Conservation (phyloP, 352 stramenopile genomes). For the Aphanomyces stellatus region DNA sequence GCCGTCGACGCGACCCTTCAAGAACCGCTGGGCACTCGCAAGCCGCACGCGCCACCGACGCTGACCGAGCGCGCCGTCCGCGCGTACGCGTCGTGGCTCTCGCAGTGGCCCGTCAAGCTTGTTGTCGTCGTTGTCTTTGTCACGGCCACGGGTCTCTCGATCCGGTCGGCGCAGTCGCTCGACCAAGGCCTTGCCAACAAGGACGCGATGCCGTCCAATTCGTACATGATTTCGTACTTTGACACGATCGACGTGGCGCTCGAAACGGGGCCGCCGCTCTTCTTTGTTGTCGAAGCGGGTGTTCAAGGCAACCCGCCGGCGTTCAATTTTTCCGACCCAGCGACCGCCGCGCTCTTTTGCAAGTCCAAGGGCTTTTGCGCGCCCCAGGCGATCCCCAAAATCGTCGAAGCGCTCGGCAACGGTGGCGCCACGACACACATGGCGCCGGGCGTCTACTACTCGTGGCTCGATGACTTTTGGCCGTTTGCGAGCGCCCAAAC, state of each 20-base stretch:
- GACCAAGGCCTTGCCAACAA: conserved; percentile 41
- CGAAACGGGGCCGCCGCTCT: conserved; percentile 41
- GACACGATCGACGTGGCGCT: conserved; percentile 39
- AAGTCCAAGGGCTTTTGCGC: conserved; percentile 49
- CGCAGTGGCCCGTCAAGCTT: conserved; percentile 41
- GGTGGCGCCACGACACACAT: conserved; percentile 36
- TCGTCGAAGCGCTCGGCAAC: conserved; percentile 38
- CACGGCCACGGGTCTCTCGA: conserved; percentile 35
- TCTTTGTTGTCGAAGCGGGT: conserved; percentile 58
- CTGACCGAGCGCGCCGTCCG: conserved; percentile 38
- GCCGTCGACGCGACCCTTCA: not conserved
- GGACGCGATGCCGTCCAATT: conserved; percentile 47
- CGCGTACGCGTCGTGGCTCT: conserved; percentile 35
- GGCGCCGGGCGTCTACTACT: conserved; percentile 38
- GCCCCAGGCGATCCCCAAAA: conserved; percentile 47
- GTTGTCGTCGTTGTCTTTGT: conserved; percentile 46
- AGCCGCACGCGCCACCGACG: not conserved
- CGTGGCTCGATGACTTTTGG: conserved; percentile 76
- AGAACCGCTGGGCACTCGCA: not conserved
- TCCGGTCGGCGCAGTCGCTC: conserved; percentile 41
- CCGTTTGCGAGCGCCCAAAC: conserved; percentile 44
- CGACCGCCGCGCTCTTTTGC: conserved; percentile 41
- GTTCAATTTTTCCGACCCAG: conserved; percentile 32
- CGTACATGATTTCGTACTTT: conserved; percentile 51
- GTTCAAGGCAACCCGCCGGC: conserved; percentile 39